Base-by-base conservation (phyloP, 1,284 basidiomycete species). In the Melampsora americana region DNA sequence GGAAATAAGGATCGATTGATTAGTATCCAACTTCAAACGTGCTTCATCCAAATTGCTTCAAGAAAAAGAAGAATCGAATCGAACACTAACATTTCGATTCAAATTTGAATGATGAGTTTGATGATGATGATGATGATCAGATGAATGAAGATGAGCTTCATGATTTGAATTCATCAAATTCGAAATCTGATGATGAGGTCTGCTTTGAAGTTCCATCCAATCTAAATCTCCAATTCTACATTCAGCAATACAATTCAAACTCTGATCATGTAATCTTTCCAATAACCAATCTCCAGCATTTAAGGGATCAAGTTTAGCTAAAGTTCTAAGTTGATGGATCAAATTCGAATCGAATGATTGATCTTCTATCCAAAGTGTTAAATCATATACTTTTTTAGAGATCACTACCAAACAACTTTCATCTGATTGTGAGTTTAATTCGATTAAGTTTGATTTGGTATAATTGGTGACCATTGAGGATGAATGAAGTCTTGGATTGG, bases 211-310 rank as follows among this genome's bases (percentile, higher is more conserved):
- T 28, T 20, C 48, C 9, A 56, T 12, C 18, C 12, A 20, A 32
- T 44, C 28, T 32, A 65, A 73, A 46, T 73, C 70, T n/a, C 70
- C 70, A 50, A 73, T 73, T 16, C 70, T 59, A 61, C 50, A 73
- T 12, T 73, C 70, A 14, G 12, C 28, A 32, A 73, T 50, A 61
- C 42, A 66, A 48, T 64, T 46, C 1, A 64, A 14, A 4, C 50
- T n/a, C 2, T 44, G 18, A n/a, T 14, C 53, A 12, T 61, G 5
- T n/a, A 64, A 66, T 44, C 61, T 73, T 20, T 60, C 39, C 12
- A 46, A 26, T 5, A 73, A 46, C 26, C 53, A 35, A 26, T 56
- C 5, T 9, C 70, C 70, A 35, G 70, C 70, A 3, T 73, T 28
- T 0, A 73, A 59, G 26, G 70, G 70, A 62, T 73, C 70, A 9